Percentiles rank a stretch among this genome's conserved stretches.
Conservation (phyloP, 345 rosid species). For the Eucalyptus fibrosa region DNA sequence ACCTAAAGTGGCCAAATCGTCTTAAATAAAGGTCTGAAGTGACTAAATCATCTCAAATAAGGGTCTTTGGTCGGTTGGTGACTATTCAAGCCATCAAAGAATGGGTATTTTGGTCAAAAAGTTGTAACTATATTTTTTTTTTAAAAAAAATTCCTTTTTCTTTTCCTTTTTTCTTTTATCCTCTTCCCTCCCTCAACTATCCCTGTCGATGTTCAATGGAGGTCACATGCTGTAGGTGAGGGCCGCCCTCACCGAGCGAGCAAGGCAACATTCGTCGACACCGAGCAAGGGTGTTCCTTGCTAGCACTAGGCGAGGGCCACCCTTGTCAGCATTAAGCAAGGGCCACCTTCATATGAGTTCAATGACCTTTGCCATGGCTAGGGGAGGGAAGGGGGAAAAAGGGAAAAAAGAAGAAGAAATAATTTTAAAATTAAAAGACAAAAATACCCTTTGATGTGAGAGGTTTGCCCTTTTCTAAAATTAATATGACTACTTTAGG, state of each 20-base stretch:
- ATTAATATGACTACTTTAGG: too few species aligned
- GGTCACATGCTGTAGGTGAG: not conserved
- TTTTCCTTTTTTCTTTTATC: too few species aligned
- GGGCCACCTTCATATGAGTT: not conserved
- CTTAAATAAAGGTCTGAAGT: too few species aligned
- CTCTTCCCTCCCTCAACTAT: not conserved
- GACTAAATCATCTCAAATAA: too few species aligned
- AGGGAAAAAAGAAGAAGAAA: rapidly evolving
- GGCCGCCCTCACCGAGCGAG: not conserved
- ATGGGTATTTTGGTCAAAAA: not conserved
- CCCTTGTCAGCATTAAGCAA: rapidly evolving
- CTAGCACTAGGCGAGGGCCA: not conserved
- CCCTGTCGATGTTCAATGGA: rapidly evolving
- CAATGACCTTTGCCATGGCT: rapidly evolving
- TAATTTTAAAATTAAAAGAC: too few species aligned
- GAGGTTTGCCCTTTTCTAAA: not conserved
- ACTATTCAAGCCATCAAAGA: not conserved
- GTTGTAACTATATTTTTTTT: not conserved
- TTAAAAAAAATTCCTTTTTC: too few species aligned
- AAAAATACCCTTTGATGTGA: not conserved
- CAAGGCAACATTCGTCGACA: too few species aligned
- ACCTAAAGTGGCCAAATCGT: rapidly evolving
- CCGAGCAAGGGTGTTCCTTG: not conserved
- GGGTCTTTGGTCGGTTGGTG: not conserved
- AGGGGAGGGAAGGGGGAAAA: not conserved